phyloP scores from a whole-genome alignment of 805 yeast genomes.

The Suhomyces tanzawaensis region DNA sequence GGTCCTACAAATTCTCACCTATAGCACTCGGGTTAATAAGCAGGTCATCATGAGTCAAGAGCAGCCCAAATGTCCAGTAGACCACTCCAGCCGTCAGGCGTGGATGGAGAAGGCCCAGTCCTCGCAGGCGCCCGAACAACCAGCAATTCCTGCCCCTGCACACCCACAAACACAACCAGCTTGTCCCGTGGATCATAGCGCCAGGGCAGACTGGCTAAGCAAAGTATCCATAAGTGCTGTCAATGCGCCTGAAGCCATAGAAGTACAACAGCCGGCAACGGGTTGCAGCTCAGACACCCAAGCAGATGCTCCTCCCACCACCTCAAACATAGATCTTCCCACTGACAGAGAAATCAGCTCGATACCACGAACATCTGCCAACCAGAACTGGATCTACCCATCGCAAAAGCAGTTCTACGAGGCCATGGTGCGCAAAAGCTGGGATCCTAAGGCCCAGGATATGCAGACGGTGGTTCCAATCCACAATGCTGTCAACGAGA shows the following conservation, averaged over 20 bases:
- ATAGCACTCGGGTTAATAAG: neutral
- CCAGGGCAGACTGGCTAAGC: conserved; percentile 57
- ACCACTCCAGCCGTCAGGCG: conserved; percentile 39
- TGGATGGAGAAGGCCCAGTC: conserved; percentile 21
- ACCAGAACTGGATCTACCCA: conserved; percentile 87
- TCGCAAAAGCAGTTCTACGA: conserved; percentile 92
- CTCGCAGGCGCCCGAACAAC: conserved; percentile 1
- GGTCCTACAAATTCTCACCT: neutral
- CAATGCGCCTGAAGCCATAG: conserved; percentile 39
- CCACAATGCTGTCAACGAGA: conserved; percentile 89
- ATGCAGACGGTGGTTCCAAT: conserved; percentile 92
- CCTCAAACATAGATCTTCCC: conserved; percentile 40
- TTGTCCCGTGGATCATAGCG: conserved; percentile 71
- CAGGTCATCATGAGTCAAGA: conserved; percentile 11
- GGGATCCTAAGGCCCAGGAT: conserved; percentile 78
- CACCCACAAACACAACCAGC: conserved; percentile 22
- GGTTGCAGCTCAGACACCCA: conserved; percentile 48
- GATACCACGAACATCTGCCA: conserved; percentile 69
- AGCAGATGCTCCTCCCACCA: conserved; percentile 27
- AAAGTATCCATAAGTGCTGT: conserved; percentile 26
- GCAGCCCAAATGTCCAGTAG: conserved; percentile 52
- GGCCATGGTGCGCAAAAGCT: conserved; percentile 88
- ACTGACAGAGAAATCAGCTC: conserved; percentile 75
- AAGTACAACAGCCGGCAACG: conserved; percentile 17
- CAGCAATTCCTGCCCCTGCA: conserved; percentile 2